Evolutionary conservation across 148 eudicot genomes (phyloP), one percentile per base, ranked within the genome.

Genomic region (Rhododendron mucronatum): DNA sequence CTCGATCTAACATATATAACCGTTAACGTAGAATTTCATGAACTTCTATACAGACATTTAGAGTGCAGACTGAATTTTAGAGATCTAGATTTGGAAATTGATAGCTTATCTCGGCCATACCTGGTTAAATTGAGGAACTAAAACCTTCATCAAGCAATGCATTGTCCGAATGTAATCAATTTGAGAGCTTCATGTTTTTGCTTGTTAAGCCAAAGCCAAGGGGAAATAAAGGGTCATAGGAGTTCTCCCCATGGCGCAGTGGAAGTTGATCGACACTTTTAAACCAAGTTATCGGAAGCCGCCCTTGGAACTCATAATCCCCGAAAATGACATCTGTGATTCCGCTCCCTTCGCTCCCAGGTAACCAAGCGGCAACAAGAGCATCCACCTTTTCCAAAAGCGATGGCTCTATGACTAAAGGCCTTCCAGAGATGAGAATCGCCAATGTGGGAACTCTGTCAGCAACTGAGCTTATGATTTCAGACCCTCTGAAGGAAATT

Each of bases 261-360:
- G 96, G 98, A 57, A 97, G 89, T 90, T 97, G 98, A 78, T 93
- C 92, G 55, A 93, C 99, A 78, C 78, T 93, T 89, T 81, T 93
- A 83, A 96, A 94, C 99, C 99, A 96, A 7, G 98, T 88, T 63
- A 94, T 83, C 1, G 98, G 98, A 78, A 96, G 96, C 82, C 74
- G 86, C 28, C 99, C 99, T 82, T 93, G 92, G 82, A 95, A 95
- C 50, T 90, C 94, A 84, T 87, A 90, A 86, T 95, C 99, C 85
- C 99, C 99, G 81, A 94, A 94, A 44, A 95, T 69, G 26, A 94
- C 95, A 88, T 97, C 99, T 15, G 98, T 91, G 63, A 95, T 89
- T 86, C 99, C 99, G 7, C 21, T 45, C 78, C 99, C 99, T 91
- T 97, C 98, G 44, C 90, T 94, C 74, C 99, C 99, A 81, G 99